Conservation (phyloP, 345 rosid genomes). For the Rhodamnia argentea region DNA sequence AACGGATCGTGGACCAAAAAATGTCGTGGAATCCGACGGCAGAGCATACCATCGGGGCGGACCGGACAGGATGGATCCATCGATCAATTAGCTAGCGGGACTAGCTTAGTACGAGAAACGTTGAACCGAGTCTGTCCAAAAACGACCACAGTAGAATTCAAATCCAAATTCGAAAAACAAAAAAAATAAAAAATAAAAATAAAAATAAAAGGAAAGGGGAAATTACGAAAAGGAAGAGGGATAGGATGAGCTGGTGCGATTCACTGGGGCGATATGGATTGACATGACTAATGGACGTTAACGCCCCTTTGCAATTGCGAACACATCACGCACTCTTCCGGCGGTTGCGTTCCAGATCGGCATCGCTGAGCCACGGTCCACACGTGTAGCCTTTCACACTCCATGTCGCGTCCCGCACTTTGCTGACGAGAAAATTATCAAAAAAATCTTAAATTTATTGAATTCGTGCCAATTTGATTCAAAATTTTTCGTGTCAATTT, state of each 20-base stretch:
- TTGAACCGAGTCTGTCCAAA: not conserved
- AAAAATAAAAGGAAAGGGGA: not conserved
- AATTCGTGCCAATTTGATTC: too few species aligned
- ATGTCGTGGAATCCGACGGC: too few species aligned
- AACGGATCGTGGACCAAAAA: too few species aligned
- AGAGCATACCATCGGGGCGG: not conserved
- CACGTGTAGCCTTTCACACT: not conserved
- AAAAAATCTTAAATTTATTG: too few species aligned
- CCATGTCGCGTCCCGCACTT: not conserved
- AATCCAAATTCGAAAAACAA: too few species aligned
- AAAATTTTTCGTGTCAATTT: too few species aligned
- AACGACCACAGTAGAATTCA: not conserved
- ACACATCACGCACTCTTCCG: too few species aligned
- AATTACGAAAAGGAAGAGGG: not conserved
- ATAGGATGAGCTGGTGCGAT: not conserved
- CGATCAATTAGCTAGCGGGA: not conserved
- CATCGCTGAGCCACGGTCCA: not conserved
- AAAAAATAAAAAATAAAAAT: too few species aligned
- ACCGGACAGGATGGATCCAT: not conserved
- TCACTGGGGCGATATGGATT: not conserved
- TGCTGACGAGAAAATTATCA: too few species aligned
- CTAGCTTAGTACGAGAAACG: not conserved
- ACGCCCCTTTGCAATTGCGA: too few species aligned
- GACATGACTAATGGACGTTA: not conserved
- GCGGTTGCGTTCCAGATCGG: not conserved